Evolutionary conservation across 2,329 filamentous ascomycete genomes (phyloP).

Genomic region (Stachybotrys echinatus): DNA sequence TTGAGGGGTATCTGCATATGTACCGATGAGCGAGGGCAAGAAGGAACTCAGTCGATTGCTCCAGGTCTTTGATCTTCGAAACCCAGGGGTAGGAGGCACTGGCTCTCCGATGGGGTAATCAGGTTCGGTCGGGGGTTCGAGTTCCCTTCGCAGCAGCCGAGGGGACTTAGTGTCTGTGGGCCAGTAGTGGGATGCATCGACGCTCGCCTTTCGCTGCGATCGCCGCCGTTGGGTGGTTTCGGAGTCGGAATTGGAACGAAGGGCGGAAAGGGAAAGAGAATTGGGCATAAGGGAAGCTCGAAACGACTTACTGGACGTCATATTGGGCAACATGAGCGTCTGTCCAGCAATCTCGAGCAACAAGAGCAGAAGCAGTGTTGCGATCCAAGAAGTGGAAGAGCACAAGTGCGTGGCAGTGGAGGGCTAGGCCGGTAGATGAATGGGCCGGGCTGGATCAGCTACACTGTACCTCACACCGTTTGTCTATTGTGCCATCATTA

Average conservation of each 20-base stretch:
- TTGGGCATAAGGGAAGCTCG: slow-evolving; percentile 30
- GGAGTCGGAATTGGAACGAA: slow-evolving; percentile 22
- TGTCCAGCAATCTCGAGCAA: slow-evolving; percentile 25
- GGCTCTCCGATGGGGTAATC: slow-evolving; percentile 9
- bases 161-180: slow-evolving; percentile 4
- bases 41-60: slow-evolving; percentile 28
- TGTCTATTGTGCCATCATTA: not conserved
- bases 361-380: slow-evolving; percentile 16
- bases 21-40: slow-evolving; percentile 31
- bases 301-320: slow-evolving; percentile 42
- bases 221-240: slow-evolving; percentile 15
- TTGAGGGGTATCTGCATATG: slow-evolving; percentile 20
- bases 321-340: slow-evolving; percentile 29
- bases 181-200: slow-evolving; percentile 16
- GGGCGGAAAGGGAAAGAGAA: slow-evolving; percentile 28
- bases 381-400: slow-evolving; percentile 1
- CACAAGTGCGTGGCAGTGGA: not conserved
- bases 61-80: slow-evolving; percentile 30
- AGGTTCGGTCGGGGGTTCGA: not conserved
- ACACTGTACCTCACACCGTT: not conserved
- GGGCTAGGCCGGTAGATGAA: not conserved
- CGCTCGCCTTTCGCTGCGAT: slow-evolving; percentile 15
- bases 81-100: slow-evolving; percentile 11
- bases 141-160: slow-evolving; percentile 14
- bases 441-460: not conserved